Base-by-base conservation (phyloP, 2,329 filamentous ascomycete species). In the Diaporthe vexans region DNA sequence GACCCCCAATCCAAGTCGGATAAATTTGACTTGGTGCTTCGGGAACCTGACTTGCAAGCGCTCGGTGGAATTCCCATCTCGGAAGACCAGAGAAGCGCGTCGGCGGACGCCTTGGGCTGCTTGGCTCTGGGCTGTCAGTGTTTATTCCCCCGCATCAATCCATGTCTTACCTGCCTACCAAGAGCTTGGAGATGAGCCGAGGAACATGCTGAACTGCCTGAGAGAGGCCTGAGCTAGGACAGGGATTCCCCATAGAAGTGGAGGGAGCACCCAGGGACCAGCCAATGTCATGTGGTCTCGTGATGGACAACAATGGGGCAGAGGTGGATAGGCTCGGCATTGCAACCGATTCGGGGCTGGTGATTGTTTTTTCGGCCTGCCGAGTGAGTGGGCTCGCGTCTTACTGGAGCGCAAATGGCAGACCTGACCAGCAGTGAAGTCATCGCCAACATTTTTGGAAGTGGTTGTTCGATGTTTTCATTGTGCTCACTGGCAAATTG, bases 161-260 rank as follows among this genome's bases (percentile, higher is more conserved):
- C 63, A 52, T 67, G 63, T 21, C 24, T 9, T 1, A 1, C 29
- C 10, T 33, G 21, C 57, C 24, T 26, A 26, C 26, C 43, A 35
- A 51, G 21, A 24, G 48, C n/a, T 52, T 24, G 26, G 26, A 67
- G 46, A 33, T 52, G 29, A 52, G 29, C 56, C 69, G 69, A 71
- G 40, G 63, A 29, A 15, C 26, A 11, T 37, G 13, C 40, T 43
- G 17, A 43, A 43, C 40, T 43, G 40, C 15, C 13, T 43, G 40
- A 43, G 40, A 13, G 15, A 17, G 40, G 40, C 13, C 29, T 65
- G 40, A 35, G 19, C 61, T 35, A 29, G 46, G 46, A 21, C 72
- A 73, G 40, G 72, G 72, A 73, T 73, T 63, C 72, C 48, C 72
- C 72, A 46, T 46, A 67, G 35, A 40, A 29, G 33, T 5, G n/a